Evolutionary conservation across 306 rosid species (phyloP).

Genomic region (Cucurbita moschata): DNA sequence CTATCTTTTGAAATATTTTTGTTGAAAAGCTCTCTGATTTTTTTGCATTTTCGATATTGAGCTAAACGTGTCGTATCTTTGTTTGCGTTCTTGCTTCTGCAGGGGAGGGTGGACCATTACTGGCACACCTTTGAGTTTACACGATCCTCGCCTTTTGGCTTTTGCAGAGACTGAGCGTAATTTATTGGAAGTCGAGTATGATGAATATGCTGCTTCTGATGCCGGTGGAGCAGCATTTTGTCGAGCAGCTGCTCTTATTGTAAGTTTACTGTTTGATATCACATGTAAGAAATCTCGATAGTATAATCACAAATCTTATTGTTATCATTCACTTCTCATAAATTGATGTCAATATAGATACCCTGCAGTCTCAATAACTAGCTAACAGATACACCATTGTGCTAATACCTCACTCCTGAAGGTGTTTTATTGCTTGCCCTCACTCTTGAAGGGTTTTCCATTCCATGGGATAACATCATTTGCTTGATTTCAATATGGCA

Average conservation of each 20-base stretch:
- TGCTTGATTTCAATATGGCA: constrained; percentile 24
- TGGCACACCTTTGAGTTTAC: constrained; percentile 90
- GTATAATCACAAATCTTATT: not conserved
- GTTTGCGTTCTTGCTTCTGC: constrained; percentile 11
- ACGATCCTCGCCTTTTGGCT: constrained; percentile 84
- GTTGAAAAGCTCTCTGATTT: not conserved
- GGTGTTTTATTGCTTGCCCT: not conserved
- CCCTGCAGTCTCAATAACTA: not conserved
- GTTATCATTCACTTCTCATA: not conserved
- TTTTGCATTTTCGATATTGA: not conserved
- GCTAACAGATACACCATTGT: not conserved
- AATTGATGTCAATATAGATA: not conserved
- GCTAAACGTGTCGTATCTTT: constrained; percentile 5
- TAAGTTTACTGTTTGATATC: constrained; percentile 21
- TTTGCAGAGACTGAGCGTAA: constrained; percentile 96
- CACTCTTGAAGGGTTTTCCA: not conserved
- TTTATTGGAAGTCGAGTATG: constrained; percentile 83
- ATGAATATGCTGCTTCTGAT: constrained; percentile 75
- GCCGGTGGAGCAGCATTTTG: constrained; percentile 90
- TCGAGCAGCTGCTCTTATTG: constrained; percentile 92
- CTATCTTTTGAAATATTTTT: not conserved
- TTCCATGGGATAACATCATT: not conserved
- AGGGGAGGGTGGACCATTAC: constrained; percentile 98
- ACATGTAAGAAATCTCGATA: not conserved
- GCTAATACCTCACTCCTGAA: not conserved